Evolutionary conservation across 345 rosid species (phyloP).

Genomic region (Camelina laxa): DNA sequence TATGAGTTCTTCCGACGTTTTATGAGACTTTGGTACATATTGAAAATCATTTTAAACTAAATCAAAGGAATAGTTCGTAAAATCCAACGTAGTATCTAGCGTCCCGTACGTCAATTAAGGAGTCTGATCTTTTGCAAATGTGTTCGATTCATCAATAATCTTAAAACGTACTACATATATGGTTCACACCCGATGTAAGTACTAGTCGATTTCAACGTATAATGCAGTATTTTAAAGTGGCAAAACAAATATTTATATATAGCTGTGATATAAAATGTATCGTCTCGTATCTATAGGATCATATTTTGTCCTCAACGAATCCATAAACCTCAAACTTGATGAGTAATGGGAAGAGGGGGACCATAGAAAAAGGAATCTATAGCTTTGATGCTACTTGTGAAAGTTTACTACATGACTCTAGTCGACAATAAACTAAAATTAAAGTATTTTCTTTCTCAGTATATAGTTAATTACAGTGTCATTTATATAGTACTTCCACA

Average conservation of each 20-base stretch:
- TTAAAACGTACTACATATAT: too few relatives aligned
- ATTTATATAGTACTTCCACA: not conserved
- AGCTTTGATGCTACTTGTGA: constrained; percentile 18
- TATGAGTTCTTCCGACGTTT: too few relatives aligned
- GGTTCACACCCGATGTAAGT: not conserved
- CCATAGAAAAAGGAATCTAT: constrained; percentile 7
- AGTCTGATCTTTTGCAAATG: too few relatives aligned
- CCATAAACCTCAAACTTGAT: constrained; percentile 28
- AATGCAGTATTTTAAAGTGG: constrained; percentile 21
- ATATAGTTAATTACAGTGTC: not conserved
- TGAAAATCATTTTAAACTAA: too few relatives aligned
- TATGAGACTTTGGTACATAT: too few relatives aligned
- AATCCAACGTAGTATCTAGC: too few relatives aligned
- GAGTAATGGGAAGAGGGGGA: not conserved
- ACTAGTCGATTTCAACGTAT: constrained; percentile 20
- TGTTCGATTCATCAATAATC: too few relatives aligned
- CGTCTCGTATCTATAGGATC: not conserved
- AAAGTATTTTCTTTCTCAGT: not conserved
- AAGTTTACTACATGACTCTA: not conserved
- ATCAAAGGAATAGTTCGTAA: too few relatives aligned
- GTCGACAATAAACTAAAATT: not conserved
- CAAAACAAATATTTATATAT: constrained; percentile 1
- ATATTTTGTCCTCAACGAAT: constrained; percentile 12
- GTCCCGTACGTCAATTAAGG: too few relatives aligned
- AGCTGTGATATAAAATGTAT: not conserved